Conservation (phyloP, 1,139 yeast species). For the Candida labiduridarum region DNA sequence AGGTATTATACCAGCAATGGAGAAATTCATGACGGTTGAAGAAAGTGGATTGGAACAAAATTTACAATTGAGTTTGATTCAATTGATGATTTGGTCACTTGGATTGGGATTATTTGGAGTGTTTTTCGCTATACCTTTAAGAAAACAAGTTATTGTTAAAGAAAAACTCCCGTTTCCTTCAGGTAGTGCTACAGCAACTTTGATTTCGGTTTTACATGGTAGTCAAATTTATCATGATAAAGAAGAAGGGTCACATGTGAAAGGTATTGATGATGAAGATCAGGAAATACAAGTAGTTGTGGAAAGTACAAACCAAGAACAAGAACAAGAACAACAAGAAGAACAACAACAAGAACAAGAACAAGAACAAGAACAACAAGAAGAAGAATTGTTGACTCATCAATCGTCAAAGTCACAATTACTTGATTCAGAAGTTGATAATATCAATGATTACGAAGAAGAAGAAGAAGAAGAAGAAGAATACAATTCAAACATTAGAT, state of each 20-base stretch:
- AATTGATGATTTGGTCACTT: constrained; percentile 76
- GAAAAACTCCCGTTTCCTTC: constrained; percentile 92
- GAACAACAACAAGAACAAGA: no score
- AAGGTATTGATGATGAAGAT: neutral
- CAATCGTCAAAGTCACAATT: constrained; percentile 11
- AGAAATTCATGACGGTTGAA: constrained; percentile 74
- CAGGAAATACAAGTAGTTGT: neutral
- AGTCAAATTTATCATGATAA: constrained; percentile 55
- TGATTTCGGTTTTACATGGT: constrained; percentile 84
- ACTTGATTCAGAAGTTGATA: constrained; percentile 3
- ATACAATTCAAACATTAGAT: constrained; percentile 59
- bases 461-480: constrained; percentile 1
- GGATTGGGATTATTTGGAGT: constrained; percentile 94
- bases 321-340: neutral
- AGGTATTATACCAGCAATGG: constrained; percentile 96
- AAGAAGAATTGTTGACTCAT: neutral
- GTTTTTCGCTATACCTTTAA: constrained; percentile 86
- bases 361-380: no score
- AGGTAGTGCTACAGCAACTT: constrained; percentile 93
- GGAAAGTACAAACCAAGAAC: neutral
- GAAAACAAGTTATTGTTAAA: constrained; percentile 80
- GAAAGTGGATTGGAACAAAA: constrained; percentile 67
- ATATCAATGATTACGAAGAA: no score
- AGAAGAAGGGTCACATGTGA: constrained; percentile 7
- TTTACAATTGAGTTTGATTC: constrained; percentile 41